Base-by-base conservation (phyloP, 306 rosid species). In the Purshia tridentata region DNA sequence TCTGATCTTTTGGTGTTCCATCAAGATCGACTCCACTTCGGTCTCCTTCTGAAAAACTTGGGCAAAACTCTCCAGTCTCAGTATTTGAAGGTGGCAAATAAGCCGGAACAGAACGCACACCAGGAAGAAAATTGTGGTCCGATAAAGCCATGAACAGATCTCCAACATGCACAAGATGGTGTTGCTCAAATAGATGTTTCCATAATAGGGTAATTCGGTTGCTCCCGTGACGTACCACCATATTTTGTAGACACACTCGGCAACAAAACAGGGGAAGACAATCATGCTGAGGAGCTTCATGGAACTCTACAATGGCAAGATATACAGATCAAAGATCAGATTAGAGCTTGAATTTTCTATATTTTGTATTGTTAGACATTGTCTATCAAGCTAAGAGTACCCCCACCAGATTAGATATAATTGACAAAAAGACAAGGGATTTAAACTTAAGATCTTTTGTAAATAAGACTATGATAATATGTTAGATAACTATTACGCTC, bases 181-280 rank as follows among this genome's bases (percentile, higher is more conserved):
- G 35, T 29, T 29, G 35, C 35, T 29, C 15, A 78, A 0, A 53
- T 85, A 88, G 48, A 69, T 65, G 64, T 88, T 76, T 14, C 94
- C 96, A 59, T 85, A 88, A 80, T 88, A 68, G 51, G 98, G 97
- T 49, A 91, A 71, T 42, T 88, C 54, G 2, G 82, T 59, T 52
- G 81, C 78, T 78, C 97, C 98, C 49, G 98, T 84, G 48, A 74
- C 44, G 45, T 82, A 94, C 97, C 97, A 94, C 97, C 98, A 94
- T 56, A 94, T 79, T 78, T 91, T 94, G 88, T 94, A 94, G 11
- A 53, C 89, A 78, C 84, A 75, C 75, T 86, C 90, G 3, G 84
- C 89, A 61, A 76, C 35, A 72, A 88, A 89, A 76, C 85, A 85
- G 8, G 92, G 84, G 71, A 91, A 80, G 50, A 91, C 81, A 75